Base-by-base conservation (phyloP, 1,284 basidiomycete genomes). In the Ceratobasidium sp. region DNA sequence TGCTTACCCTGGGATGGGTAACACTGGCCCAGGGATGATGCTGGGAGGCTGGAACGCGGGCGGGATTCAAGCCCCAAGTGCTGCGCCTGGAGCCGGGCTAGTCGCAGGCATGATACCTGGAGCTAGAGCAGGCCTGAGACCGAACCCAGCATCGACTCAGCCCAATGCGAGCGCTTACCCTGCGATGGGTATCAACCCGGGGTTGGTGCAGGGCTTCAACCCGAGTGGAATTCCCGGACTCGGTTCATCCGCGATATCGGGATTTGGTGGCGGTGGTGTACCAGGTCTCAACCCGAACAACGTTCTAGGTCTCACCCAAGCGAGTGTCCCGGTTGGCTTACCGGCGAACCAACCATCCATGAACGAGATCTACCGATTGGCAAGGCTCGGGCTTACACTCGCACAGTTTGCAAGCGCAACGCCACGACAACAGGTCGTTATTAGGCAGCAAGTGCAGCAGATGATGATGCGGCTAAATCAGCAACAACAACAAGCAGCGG, bases 391-490 rank as follows among this genome's bases (percentile, higher is more conserved):
- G 6, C n/a, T 64, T 34, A 74, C 59, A 1, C 71, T 59, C 8
- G 71, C 71, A 37, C 57, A 74, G 71, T 46, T 54, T 19, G 57
- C 71, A 17, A 44, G 44, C 17, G 71, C 61, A 22, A 32, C 71
- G 19, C 46, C 44, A 0, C 44, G 34, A n/a, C 59, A 74, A 52
- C 25, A 54, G 61, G 34, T 25, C 57, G 43, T 19, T 13, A 40
- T 74, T 5, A 19, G 17, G 46, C 29, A 34, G n/a, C 43, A 25
- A 40, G 49, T 74, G 11, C 59, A 64, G 22, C 71, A 43, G n/a
- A 49, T 74, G 32, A 40, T 74, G 59, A 17, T 37, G 25, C 25
- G 25, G 25, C 25, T 29, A 29, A 29, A 29, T 17, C 46, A 49
- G 13, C 57, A 62, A n/a, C 52, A 8, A 11, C 68, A 70, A 43